Conservation (phyloP, 768 basidiomycete genomes). For the Sarcodon aspratus region DNA sequence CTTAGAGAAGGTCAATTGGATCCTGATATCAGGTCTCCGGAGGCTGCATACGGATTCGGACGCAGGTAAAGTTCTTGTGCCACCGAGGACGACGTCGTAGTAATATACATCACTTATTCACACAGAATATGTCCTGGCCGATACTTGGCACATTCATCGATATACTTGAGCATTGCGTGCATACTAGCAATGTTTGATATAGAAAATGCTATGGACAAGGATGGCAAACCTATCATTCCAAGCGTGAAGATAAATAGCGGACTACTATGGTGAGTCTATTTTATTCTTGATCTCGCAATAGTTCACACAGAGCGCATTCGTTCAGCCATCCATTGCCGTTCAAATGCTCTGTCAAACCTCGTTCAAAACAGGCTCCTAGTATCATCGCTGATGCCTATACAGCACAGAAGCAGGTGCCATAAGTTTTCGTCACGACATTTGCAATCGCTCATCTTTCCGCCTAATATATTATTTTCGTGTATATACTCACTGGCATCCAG, state of each 20-base stretch:
- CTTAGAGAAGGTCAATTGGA: slow-evolving; percentile 20
- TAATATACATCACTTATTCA: slow-evolving; percentile 12
- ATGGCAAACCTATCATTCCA: slow-evolving; percentile 6
- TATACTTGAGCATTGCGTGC: slow-evolving; percentile 7
- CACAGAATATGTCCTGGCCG: no score
- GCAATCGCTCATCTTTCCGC: no score
- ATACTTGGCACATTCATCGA: slow-evolving; percentile 4
- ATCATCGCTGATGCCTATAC: no score
- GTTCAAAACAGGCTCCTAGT: no score
- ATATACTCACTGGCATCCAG: no score
- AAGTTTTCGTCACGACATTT: no score
- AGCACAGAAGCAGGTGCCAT: no score
- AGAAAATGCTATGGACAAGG: slow-evolving; percentile 3
- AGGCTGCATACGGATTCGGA: slow-evolving; percentile 22
- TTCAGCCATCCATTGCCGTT: slow-evolving; percentile 16
- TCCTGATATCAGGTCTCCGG: slow-evolving; percentile 9
- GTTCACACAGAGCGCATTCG: neutral
- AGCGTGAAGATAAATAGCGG: slow-evolving; percentile 4
- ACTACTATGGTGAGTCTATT: no score
- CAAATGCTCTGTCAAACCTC: slow-evolving; percentile 17
- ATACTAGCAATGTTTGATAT: slow-evolving; percentile 10
- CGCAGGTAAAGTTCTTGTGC: no score
- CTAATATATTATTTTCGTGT: no score
- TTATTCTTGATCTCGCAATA: neutral
- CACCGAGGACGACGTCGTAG: no score